phyloP scores from a whole-genome alignment of 108 stramenopile species.

The Skeletonema costatum region DNA sequence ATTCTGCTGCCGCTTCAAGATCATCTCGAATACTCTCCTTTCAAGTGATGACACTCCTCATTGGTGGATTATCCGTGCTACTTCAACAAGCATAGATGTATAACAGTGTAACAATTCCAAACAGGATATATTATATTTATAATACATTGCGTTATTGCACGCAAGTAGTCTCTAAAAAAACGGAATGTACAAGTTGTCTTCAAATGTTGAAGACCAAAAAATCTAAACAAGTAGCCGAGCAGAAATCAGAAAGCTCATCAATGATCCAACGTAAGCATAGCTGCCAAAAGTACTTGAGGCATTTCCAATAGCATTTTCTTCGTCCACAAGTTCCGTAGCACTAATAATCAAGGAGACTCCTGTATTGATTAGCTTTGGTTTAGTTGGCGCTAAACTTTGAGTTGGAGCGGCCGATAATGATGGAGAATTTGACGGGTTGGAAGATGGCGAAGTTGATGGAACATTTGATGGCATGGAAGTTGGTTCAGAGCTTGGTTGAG shows the following conservation, averaged over 20 bases:
- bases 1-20: neutral
- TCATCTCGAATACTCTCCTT: neutral
- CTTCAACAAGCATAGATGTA: neutral
- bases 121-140: neutral
- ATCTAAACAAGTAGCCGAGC: neutral
- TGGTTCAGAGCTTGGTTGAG: neutral
- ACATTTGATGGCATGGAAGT: neutral
- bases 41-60: neutral
- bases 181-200: neutral
- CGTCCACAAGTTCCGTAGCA: neutral
- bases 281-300: neutral
- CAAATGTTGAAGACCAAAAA: neutral
- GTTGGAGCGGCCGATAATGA: neutral
- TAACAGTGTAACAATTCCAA: neutral
- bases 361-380: neutral
- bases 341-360: neutral
- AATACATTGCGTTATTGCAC: neutral
- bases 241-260: neutral
- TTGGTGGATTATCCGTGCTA: neutral
- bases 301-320: neutral
- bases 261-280: neutral
- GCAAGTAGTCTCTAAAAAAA: neutral
- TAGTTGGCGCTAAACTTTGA: neutral
- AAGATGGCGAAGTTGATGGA: neutral
- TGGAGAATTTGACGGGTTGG: neutral